A percentile compares a stretch with the other conserved stretches of the same genome.
These are phyloP conservation scores for Globisporangium nagaii DNA, from an alignment of 352 stramenopile genomes.

Conservation along the genomic window DNA sequence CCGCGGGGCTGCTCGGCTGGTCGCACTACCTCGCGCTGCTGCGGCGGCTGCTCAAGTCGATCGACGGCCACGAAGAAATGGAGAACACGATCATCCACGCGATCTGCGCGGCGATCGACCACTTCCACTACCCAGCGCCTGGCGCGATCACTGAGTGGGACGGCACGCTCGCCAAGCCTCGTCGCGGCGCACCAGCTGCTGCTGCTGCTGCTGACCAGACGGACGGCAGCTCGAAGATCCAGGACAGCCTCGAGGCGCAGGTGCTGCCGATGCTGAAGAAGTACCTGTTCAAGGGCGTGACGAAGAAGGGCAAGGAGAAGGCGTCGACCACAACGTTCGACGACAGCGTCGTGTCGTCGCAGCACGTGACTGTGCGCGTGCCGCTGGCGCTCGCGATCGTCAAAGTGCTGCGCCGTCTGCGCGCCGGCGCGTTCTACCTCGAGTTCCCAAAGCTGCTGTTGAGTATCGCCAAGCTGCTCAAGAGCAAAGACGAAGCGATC, in stretches of 20 bases:
- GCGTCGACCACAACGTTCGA: slow-evolving; percentile 32
- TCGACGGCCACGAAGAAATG: slow-evolving; percentile 89
- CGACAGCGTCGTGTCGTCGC: slow-evolving; percentile 40
- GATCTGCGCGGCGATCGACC: slow-evolving; percentile 94
- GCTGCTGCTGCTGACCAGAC: slow-evolving; percentile 4
- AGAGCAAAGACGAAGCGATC: slow-evolving; percentile 91
- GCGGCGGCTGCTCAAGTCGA: slow-evolving; percentile 88
- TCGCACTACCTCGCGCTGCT: slow-evolving; percentile 95
- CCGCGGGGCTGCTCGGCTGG: slow-evolving; percentile 91
- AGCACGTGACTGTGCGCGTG: slow-evolving; percentile 79
- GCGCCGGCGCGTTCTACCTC: slow-evolving; percentile 82
- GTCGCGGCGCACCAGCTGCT: slow-evolving; percentile 1
- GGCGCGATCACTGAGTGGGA: slow-evolving; percentile 34
- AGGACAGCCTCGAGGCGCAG: slow-evolving; percentile 72
- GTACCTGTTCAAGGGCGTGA: slow-evolving; percentile 85
- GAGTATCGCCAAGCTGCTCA: slow-evolving; percentile 81
- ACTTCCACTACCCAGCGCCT: slow-evolving; percentile 92
- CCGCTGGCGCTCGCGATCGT: slow-evolving; percentile 93
- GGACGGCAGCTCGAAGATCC: slow-evolving; percentile 47
- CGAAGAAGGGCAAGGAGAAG: slow-evolving; percentile 22
- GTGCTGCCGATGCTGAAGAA: slow-evolving; percentile 84
- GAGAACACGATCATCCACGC: slow-evolving; percentile 88
- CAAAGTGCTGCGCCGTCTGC: slow-evolving; percentile 95
- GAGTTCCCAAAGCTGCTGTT: slow-evolving; percentile 95
- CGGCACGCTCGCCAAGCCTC: slow-evolving; percentile 5